Conservation (phyloP, 2,329 filamentous ascomycete species). For the Penicillium sumatraense region DNA sequence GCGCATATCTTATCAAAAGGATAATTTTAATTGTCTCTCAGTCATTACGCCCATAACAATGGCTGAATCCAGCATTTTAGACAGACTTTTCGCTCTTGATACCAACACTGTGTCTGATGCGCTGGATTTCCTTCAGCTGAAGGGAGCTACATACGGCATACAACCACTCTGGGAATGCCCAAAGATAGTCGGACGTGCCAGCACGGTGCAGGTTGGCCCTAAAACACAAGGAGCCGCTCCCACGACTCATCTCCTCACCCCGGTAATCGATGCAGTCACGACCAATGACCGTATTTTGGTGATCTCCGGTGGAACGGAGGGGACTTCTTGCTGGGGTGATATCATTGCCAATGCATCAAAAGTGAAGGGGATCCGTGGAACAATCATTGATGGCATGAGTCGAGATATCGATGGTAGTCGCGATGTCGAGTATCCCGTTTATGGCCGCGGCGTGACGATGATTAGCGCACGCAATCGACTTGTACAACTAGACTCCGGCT, state of each 20-base stretch:
- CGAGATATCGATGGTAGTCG: slow-evolving; percentile 41
- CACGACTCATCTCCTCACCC: slow-evolving; percentile 19
- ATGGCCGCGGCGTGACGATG: slow-evolving; percentile 38
- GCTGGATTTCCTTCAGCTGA: slow-evolving; percentile 25
- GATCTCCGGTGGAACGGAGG: slow-evolving; percentile 22
- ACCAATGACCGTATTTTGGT: slow-evolving; percentile 27
- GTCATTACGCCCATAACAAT: slow-evolving; percentile 2
- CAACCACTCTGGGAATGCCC: slow-evolving; percentile 29
- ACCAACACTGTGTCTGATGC: slow-evolving; percentile 31
- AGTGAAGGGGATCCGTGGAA: slow-evolving; percentile 31
- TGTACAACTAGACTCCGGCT: slow-evolving; percentile 38
- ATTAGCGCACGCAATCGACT: slow-evolving; percentile 38
- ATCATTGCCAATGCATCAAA: slow-evolving; percentile 29
- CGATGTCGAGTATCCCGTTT: slow-evolving; percentile 39
- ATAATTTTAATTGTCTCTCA: not conserved
- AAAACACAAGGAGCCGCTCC: slow-evolving; percentile 13
- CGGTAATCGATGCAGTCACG: slow-evolving; percentile 22
- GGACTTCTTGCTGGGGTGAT: slow-evolving; percentile 30
- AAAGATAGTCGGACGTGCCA: slow-evolving; percentile 27
- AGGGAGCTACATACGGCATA: slow-evolving; percentile 26
- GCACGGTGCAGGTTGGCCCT: slow-evolving; percentile 22
- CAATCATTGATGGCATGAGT: slow-evolving; percentile 39
- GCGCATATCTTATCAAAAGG: too few species aligned
- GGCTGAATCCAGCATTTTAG: slow-evolving; percentile 9
- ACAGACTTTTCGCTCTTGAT: slow-evolving; percentile 24